These are phyloP conservation scores for Lepiota venenata DNA, from an alignment of 768 basidiomycete species.

Conservation along the genomic window DNA sequence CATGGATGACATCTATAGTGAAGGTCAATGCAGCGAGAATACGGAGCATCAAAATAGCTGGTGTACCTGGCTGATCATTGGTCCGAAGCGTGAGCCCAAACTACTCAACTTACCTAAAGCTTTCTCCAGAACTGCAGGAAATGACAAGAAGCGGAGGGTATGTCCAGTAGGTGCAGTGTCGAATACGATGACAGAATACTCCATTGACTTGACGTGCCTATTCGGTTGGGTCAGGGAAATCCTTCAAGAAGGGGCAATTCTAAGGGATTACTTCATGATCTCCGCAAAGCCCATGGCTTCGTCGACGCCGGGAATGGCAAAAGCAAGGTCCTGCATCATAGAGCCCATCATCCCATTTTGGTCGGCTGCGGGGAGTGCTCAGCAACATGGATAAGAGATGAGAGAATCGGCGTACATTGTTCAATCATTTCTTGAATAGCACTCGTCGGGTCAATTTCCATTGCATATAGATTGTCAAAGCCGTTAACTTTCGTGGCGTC, in stretches of 20 bases:
- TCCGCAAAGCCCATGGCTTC: slow-evolving; percentile 99
- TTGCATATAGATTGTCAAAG: slow-evolving; percentile 93
- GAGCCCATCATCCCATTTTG: slow-evolving; percentile 94
- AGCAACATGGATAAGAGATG: not conserved
- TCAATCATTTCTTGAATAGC: slow-evolving; percentile 99
- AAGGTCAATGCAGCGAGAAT: not conserved
- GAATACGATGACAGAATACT: slow-evolving; percentile 99
- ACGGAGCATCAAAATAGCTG: not conserved
- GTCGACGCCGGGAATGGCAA: slow-evolving; percentile 98
- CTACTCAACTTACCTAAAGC: slow-evolving; percentile 92
- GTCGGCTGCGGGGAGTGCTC: slow-evolving; percentile 51
- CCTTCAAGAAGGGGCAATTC: not conserved
- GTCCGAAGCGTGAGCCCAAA: slow-evolving; percentile 93
- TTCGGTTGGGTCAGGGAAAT: slow-evolving; percentile 5
- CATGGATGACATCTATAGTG: slow-evolving; percentile 82
- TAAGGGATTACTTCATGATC: slow-evolving; percentile 88
- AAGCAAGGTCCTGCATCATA: slow-evolving; percentile 99
- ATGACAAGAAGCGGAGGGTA: slow-evolving; percentile 97
- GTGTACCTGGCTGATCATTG: slow-evolving; percentile 85
- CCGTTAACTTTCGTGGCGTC: slow-evolving; percentile 98
- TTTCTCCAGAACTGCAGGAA: slow-evolving; percentile 97
- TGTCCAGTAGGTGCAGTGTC: slow-evolving; percentile 99
- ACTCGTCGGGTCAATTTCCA: slow-evolving; percentile 99
- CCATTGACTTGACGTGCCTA: slow-evolving; percentile 99
- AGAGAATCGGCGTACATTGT: slow-evolving; percentile 56